Conservation (phyloP, 352 stramenopile genomes). For the Globisporangium nodosum region DNA sequence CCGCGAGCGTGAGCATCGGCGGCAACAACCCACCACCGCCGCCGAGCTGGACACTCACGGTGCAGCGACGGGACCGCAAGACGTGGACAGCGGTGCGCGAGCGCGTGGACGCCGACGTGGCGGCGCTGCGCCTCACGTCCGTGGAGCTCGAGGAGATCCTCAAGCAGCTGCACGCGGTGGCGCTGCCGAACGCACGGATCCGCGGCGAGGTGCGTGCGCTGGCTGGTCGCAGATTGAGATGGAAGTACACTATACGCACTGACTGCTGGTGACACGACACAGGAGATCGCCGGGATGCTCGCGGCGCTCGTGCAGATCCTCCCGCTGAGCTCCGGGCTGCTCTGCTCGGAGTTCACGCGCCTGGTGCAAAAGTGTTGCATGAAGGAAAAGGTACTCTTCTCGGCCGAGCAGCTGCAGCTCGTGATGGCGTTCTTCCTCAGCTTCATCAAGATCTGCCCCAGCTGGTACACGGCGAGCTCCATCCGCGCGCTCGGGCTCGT, state of each 20-base stretch:
- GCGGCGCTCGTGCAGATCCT: constrained; percentile 52
- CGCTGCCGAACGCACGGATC: constrained; percentile 61
- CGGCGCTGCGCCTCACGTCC: constrained; percentile 48
- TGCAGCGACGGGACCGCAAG: constrained; percentile 64
- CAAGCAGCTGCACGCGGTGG: constrained; percentile 47
- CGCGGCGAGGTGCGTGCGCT: constrained; percentile 38
- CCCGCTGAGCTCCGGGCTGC: constrained; percentile 56
- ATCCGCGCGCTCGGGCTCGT: constrained; percentile 69
- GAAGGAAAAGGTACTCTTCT: constrained; percentile 71
- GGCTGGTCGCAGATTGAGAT: too few species aligned
- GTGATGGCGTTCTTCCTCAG: constrained; percentile 68
- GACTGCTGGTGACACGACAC: background rate
- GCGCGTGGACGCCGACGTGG: constrained; percentile 52
- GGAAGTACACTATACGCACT: too few species aligned
- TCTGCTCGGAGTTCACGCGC: constrained; percentile 75
- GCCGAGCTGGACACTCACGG: constrained; percentile 48
- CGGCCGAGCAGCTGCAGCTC: constrained; percentile 40
- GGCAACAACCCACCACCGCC: background rate
- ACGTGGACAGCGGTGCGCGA: constrained; percentile 48
- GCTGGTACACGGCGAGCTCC: constrained; percentile 66
- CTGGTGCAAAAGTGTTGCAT: constrained; percentile 74
- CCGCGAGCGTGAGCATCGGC: constrained; percentile 6
- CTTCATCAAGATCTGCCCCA: constrained; percentile 72
- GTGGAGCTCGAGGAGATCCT: constrained; percentile 84
- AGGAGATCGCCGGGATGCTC: constrained; percentile 62